Percentiles rank a stretch among this genome's conserved stretches.
These are phyloP conservation scores for Pestalotiopsis sp. DNA, from an alignment of 2,329 filamentous ascomycete species.

Conservation along the genomic window DNA sequence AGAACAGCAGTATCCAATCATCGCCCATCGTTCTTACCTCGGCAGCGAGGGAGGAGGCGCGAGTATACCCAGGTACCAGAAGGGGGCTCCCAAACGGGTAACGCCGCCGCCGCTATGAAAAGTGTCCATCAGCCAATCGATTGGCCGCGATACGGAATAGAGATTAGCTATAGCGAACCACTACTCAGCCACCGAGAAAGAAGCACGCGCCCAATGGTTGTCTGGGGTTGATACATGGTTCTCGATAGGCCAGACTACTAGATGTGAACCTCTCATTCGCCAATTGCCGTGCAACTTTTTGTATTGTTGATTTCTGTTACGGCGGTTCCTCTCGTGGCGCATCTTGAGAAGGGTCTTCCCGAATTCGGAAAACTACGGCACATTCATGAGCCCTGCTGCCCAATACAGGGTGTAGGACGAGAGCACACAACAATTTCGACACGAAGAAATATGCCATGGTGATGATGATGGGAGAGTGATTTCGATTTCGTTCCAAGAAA, in stretches of 20 bases:
- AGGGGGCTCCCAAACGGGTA: background rate
- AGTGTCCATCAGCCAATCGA: background rate
- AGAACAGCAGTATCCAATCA: no score
- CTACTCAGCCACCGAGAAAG: no score
- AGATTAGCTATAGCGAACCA: background rate
- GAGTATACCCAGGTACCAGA: no score
- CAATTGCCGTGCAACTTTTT: background rate
- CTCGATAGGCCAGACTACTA: no score
- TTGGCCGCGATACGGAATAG: background rate
- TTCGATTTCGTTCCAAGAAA: background rate
- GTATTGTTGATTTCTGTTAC: background rate
- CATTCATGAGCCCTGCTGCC: no score
- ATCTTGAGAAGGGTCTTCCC: background rate
- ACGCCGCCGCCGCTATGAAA: background rate
- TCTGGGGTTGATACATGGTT: no score
- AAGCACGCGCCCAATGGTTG: no score
- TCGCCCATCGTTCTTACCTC: no score
- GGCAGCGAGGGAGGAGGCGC: background rate
- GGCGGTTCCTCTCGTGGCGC: background rate
- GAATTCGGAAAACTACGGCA: no score
- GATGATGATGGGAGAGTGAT: background rate
- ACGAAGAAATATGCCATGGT: background rate
- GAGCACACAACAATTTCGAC: no score
- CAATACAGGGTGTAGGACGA: no score
- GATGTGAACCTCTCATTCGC: background rate